Conservation (phyloP, 2,329 filamentous ascomycete species). For the Trichophyton simii region DNA sequence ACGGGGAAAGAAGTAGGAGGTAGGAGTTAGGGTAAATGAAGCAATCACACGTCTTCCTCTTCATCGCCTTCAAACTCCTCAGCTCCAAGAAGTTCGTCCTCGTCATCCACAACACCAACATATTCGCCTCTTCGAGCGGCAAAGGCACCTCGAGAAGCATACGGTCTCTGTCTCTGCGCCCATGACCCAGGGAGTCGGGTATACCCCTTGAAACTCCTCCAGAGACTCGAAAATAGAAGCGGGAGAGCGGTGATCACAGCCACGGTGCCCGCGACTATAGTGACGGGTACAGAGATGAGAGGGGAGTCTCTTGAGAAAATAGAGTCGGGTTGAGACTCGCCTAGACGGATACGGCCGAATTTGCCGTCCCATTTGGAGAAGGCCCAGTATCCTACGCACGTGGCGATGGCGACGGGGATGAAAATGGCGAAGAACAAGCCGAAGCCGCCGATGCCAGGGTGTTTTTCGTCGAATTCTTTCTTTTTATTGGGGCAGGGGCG, state of each 20-base stretch:
- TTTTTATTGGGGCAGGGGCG: constrained; percentile 66
- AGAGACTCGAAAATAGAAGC: constrained; percentile 58
- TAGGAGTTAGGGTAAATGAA: no score
- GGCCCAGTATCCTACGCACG: constrained; percentile 67
- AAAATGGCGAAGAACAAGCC: constrained; percentile 77
- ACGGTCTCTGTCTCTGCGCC: constrained; percentile 53
- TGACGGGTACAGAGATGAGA: constrained; percentile 71
- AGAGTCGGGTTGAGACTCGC: constrained; percentile 43
- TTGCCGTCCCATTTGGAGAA: constrained; percentile 77
- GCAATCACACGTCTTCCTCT: constrained; percentile 42
- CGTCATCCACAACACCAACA: constrained; percentile 76
- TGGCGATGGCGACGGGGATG: constrained; percentile 59
- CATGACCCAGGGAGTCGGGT: constrained; percentile 31
- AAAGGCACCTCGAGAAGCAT: constrained; percentile 82
- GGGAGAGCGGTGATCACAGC: constrained; percentile 60
- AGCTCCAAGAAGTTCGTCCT: constrained; percentile 73
- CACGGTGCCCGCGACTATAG: constrained; percentile 68
- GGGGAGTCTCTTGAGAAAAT: constrained; percentile 58
- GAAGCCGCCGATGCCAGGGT: constrained; percentile 51
- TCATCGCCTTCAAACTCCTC: constrained; percentile 91
- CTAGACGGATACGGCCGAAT: constrained; percentile 83
- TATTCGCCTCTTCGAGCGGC: constrained; percentile 80
- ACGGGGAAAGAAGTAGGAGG: not conserved
- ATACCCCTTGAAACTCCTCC: constrained; percentile 48
- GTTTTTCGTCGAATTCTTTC: constrained; percentile 65